Evolutionary conservation across 2,329 filamentous ascomycete species (phyloP).

Genomic region (Talaromyces atroroseus): DNA sequence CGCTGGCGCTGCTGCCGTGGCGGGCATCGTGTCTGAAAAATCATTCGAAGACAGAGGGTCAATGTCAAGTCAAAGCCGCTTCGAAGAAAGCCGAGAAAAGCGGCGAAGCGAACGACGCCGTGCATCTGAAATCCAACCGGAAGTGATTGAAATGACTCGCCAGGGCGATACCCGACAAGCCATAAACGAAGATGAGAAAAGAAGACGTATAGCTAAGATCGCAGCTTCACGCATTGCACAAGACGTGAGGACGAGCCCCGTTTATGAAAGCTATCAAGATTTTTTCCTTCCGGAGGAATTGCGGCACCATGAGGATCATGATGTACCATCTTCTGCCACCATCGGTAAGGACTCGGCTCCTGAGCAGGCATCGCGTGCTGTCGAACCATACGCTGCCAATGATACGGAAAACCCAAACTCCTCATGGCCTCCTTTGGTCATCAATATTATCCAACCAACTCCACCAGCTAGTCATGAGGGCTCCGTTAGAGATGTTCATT

Average conservation of each 20-base stretch:
- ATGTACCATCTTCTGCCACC: conserved; percentile 16
- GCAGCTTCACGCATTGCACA: conserved; percentile 25
- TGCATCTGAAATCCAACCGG: conserved; percentile 19
- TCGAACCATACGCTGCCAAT: conserved; percentile 15
- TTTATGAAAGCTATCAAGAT: conserved; percentile 38
- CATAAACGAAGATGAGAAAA: conserved; percentile 17
- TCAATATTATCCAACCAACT: conserved; percentile 55
- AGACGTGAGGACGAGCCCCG: conserved; percentile 24
- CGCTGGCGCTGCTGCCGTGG: conserved; percentile 46
- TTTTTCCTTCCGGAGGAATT: conserved; percentile 39
- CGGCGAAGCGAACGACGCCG: conserved; percentile 36
- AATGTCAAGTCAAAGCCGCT: conserved; percentile 29
- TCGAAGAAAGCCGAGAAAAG: conserved; percentile 33
- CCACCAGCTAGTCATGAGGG: conserved; percentile 47
- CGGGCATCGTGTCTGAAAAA: conserved; percentile 35
- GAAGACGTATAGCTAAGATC: conserved; percentile 24
- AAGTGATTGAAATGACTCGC: conserved; percentile 20
- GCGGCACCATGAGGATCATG: conserved; percentile 25
- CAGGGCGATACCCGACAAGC: conserved; percentile 19
- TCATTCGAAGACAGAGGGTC: conserved; percentile 24
- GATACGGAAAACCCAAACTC: conserved; percentile 15
- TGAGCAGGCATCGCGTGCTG: conserved; percentile 19
- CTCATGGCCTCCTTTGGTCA: conserved; percentile 46
- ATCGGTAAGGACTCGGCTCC: conserved; percentile 25
- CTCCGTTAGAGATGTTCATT: conserved; percentile 28